These are phyloP conservation scores for Lojkania enalia DNA, from an alignment of 2,329 filamentous ascomycete species.

Conservation along the genomic window DNA sequence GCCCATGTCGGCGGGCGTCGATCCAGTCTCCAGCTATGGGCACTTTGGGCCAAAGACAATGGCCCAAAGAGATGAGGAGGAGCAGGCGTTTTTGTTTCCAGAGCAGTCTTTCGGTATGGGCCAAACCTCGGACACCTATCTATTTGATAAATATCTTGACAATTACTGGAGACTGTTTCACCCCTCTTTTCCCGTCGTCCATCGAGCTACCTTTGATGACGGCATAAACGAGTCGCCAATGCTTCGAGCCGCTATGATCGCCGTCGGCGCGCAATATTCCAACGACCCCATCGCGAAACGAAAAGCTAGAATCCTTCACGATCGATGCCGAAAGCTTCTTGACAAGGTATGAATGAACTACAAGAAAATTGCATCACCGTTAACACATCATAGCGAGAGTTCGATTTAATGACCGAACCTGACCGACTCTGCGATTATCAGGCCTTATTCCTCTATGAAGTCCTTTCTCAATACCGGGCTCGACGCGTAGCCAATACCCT, in stretches of 20 bases:
- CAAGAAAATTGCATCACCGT: slow-evolving; percentile 1
- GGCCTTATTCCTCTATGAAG: slow-evolving; percentile 49
- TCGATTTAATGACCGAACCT: slow-evolving; percentile 26
- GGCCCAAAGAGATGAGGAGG: slow-evolving; percentile 42
- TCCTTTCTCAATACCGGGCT: slow-evolving; percentile 48
- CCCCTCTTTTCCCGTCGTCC: slow-evolving; percentile 49
- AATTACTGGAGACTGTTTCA: slow-evolving; percentile 52
- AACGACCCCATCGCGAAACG: slow-evolving; percentile 37
- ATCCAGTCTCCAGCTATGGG: slow-evolving; percentile 28
- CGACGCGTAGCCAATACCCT: slow-evolving; percentile 43
- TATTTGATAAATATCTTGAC: slow-evolving; percentile 48
- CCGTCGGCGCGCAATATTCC: slow-evolving; percentile 48
- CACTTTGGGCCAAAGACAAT: slow-evolving; percentile 37
- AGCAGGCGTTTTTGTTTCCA: slow-evolving; percentile 39
- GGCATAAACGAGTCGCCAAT: slow-evolving; percentile 45
- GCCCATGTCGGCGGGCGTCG: slow-evolving; percentile 4
- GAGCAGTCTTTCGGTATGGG: slow-evolving; percentile 45
- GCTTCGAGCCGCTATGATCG: slow-evolving; percentile 50
- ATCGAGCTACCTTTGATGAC: slow-evolving; percentile 45
- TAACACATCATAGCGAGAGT: slow-evolving; percentile 32
- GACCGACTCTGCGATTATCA: slow-evolving; percentile 48
- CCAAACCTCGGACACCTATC: slow-evolving; percentile 31
- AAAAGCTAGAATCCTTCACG: slow-evolving; percentile 46
- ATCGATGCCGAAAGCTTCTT: slow-evolving; percentile 47
- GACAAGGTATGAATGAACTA: slow-evolving; percentile 28